A percentile compares a stretch with the other conserved stretches of the same genome.
Evolutionary conservation across 306 rosid genomes (phyloP).

Genomic region (Rosa lucieae): DNA sequence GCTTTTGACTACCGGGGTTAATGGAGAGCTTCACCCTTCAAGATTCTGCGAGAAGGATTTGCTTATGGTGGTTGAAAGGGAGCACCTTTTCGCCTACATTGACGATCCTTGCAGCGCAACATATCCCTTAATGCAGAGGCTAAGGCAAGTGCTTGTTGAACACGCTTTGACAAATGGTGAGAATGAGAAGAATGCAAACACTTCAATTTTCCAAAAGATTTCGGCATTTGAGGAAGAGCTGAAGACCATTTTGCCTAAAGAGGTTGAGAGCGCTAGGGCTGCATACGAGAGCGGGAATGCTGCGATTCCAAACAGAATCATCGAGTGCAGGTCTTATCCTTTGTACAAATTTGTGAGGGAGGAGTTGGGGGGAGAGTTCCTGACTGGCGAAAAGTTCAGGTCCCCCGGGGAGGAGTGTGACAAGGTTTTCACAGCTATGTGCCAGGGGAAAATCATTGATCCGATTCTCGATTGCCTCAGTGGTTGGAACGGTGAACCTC

Average conservation of each 20-base stretch:
- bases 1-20: slow-evolving; percentile 57
- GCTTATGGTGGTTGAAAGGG: slow-evolving; percentile 74
- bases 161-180: slow-evolving; percentile 66
- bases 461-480: slow-evolving; percentile 68
- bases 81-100: slow-evolving; percentile 57
- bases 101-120: slow-evolving; percentile 77
- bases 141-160: slow-evolving; percentile 73
- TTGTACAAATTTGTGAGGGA: slow-evolving; percentile 81
- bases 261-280: slow-evolving; percentile 59
- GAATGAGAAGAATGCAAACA: slow-evolving; percentile 50
- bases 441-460: slow-evolving; percentile 82
- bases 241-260: slow-evolving; percentile 63
- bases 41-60: slow-evolving; percentile 83
- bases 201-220: slow-evolving; percentile 87
- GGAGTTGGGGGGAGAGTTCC: slow-evolving; percentile 52
- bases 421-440: slow-evolving; percentile 66
- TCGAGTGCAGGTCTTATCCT: slow-evolving; percentile 80
- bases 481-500: slow-evolving; percentile 87
- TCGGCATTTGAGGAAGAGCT: slow-evolving; percentile 71
- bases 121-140: slow-evolving; percentile 84
- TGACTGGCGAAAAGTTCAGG: slow-evolving; percentile 59
- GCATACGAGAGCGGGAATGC: slow-evolving; percentile 55
- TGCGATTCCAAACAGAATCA: slow-evolving; percentile 54
- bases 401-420: slow-evolving; percentile 92
- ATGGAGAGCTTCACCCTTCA: slow-evolving; percentile 82